Evolutionary conservation across 2,329 filamentous ascomycete species (phyloP).

Genomic region (Paecilomyces dactylethromorphus): DNA sequence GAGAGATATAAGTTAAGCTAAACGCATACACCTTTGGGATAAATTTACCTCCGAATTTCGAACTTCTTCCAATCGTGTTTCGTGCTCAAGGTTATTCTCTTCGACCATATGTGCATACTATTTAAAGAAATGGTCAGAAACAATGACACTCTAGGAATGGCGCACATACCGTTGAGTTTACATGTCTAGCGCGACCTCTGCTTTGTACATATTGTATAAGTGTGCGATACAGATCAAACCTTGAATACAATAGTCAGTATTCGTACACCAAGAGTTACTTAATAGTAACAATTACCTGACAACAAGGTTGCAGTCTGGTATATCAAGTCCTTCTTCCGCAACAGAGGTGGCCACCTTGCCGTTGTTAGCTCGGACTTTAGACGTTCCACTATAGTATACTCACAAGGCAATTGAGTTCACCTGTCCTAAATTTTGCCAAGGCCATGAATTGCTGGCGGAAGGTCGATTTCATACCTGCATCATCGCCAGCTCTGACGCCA

Average conservation of each 20-base stretch:
- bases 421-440: conserved; percentile 58
- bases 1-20: background rate
- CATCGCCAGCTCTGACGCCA: conserved; percentile 47
- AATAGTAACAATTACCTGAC: conserved; percentile 32
- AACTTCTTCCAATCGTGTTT: conserved; percentile 52
- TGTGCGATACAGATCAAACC: conserved; percentile 83
- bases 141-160: background rate
- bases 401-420: conserved; percentile 51
- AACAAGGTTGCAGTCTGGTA: conserved; percentile 61
- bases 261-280: background rate
- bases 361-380: conserved; percentile 6
- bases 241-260: conserved; percentile 6
- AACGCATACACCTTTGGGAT: background rate
- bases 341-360: conserved; percentile 56
- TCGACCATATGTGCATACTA: conserved; percentile 80
- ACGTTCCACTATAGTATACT: background rate
- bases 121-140: background rate
- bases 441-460: conserved; percentile 68
- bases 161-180: conserved; percentile 54
- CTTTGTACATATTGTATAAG: conserved; percentile 96
- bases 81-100: conserved; percentile 56
- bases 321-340: conserved; percentile 61
- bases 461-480: conserved; percentile 57
- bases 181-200: conserved; percentile 73
- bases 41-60: conserved; percentile 37